Evolutionary conservation across 805 yeast species (phyloP).

Genomic region (Candida piceae): DNA sequence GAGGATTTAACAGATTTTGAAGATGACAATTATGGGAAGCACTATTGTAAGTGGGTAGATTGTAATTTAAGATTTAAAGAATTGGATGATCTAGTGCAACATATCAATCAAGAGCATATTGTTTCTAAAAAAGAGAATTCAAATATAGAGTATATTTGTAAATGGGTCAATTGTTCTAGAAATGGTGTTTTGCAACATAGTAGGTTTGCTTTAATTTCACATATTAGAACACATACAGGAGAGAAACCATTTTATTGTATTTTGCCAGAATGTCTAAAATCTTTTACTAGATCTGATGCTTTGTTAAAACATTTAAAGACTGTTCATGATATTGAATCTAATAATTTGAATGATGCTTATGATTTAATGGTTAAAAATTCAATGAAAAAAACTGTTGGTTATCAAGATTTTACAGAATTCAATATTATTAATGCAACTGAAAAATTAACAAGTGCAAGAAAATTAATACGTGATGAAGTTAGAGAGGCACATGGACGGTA

Average conservation of each 20-base stretch:
- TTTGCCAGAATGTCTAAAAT: slow-evolving; percentile 60
- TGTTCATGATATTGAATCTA: slow-evolving; percentile 47
- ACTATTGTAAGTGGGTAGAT: slow-evolving; percentile 34
- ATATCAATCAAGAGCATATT: slow-evolving; percentile 36
- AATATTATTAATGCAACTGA: not conserved
- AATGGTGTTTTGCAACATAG: slow-evolving; percentile 49
- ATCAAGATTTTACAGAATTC: not conserved
- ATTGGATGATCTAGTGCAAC: slow-evolving; percentile 36
- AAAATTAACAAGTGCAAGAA: not conserved
- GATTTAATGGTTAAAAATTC: slow-evolving; percentile 11
- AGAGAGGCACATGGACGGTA: not conserved
- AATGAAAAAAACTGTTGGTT: not conserved
- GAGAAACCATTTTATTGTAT: slow-evolving; percentile 63
- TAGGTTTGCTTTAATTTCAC: slow-evolving; percentile 55
- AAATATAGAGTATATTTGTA: slow-evolving; percentile 41
- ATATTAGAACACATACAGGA: slow-evolving; percentile 61
- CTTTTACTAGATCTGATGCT: slow-evolving; percentile 56
- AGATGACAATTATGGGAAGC: slow-evolving; percentile 9
- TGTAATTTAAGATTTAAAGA: slow-evolving; percentile 29
- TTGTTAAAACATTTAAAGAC: slow-evolving; percentile 59
- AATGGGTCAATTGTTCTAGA: slow-evolving; percentile 56
- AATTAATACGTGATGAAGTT: not conserved
- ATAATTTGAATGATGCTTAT: slow-evolving; percentile 16
- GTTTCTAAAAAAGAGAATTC: slow-evolving; percentile 15
- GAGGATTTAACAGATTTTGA: slow-evolving; percentile 13